Evolutionary conservation across 1,284 basidiomycete genomes (phyloP), one percentile per base, ranked within the genome.

Genomic region (Pseudozyma flocculosa): DNA sequence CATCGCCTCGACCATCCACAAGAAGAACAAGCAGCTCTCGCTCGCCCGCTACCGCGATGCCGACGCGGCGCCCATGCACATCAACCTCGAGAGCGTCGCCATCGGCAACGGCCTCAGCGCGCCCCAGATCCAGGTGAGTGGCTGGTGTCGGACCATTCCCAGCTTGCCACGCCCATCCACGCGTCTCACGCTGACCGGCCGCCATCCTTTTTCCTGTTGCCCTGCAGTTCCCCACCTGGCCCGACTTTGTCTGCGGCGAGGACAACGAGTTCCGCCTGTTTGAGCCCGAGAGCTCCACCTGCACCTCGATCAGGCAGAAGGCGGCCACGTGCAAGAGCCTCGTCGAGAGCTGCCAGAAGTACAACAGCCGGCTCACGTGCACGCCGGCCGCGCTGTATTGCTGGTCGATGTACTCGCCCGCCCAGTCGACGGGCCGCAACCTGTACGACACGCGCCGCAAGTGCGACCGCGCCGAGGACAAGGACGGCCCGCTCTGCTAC

Each of bases 361-460:
- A 72, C 61, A 56, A 76, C 47, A 61, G 54, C 43, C 65, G 72
- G 24, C 50, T 78, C 36, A 84, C 87, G 37, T 84, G 84, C 76
- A 80, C 84, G 0, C 84, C 84, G 4, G 80, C 80, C 21, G 78
- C 79, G 3, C 60, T 81, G 15, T 78, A 78, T 59, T 78, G 75
- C 73, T 82, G 81, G 80, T 78, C 78, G 34, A 65, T 84, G 39
- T 83, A 81, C 70, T 80, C 79, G 24, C 80, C 81, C 19, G 80
- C 84, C 38, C 82, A 84, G 69, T 68, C 82, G 48, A 77, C 80
- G 22, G 80, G 80, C 21, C 64, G 78, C 53, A 82, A 82, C 75
- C 79, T 83, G 29, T 94, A 94, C 77, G 93, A 96, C 70, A 88
- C 92, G 11, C 86, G 92, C 52, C 82, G 80, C 60, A 82, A 82